Conservation (phyloP, 129 eudicot genomes). For the Pseudognaphalium luteoalbum region DNA sequence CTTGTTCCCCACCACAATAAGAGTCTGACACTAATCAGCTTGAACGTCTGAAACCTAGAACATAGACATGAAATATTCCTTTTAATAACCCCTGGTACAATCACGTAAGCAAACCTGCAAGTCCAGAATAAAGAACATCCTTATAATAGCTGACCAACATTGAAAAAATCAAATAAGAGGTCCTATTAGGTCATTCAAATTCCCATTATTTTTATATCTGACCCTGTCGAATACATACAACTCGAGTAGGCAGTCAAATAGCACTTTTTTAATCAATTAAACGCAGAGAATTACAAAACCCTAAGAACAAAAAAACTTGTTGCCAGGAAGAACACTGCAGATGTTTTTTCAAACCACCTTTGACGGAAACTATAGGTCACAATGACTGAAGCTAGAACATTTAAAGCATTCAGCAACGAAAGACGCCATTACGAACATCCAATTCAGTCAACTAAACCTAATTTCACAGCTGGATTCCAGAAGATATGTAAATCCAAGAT, state of each 20-base stretch:
- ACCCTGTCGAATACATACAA: background rate
- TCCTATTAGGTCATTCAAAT: slow-evolving; percentile 11
- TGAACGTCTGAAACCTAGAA: background rate
- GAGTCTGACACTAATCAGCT: background rate
- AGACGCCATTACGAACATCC: no score
- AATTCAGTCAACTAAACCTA: background rate
- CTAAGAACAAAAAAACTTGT: slow-evolving; percentile 17
- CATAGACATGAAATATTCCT: background rate
- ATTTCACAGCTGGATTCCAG: slow-evolving; percentile 16
- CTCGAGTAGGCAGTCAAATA: background rate
- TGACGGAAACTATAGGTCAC: slow-evolving; percentile 10
- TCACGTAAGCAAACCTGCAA: slow-evolving; percentile 13
- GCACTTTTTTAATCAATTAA: background rate
- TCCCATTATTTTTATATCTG: slow-evolving; percentile 4
- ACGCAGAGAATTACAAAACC: slow-evolving; percentile 4
- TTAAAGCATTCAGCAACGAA: background rate
- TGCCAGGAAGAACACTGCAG: slow-evolving; percentile 4
- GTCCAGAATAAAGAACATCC: slow-evolving; percentile 21
- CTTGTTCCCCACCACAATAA: background rate
- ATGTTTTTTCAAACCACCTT: slow-evolving; percentile 17
- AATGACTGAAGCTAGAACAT: slow-evolving; percentile 4
- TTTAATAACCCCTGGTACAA: slow-evolving; percentile 1
- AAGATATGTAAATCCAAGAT: slow-evolving; percentile 2
- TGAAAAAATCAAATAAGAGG: background rate
- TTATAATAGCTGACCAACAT: slow-evolving; percentile 13